phyloP scores from a whole-genome alignment of 169 alveolate species.

The Eimeria sp. region DNA sequence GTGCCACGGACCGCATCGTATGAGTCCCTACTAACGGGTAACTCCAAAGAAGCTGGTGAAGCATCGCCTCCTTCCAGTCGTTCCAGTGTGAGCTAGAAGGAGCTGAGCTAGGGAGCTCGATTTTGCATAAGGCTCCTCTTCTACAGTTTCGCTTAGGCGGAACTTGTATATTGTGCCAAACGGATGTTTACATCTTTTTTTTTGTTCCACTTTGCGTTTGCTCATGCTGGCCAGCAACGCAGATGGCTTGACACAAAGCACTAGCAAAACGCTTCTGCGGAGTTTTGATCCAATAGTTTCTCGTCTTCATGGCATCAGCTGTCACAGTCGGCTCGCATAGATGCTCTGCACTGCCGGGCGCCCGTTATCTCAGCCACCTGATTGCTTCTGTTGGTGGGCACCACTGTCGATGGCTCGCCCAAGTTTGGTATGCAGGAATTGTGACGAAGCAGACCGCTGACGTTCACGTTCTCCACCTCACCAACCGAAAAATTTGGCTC shows the following conservation, averaged over 20 bases:
- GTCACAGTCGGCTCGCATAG: background rate
- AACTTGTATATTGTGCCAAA: constrained; percentile 14
- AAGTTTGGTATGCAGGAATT: background rate
- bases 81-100: background rate
- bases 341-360: background rate
- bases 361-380: background rate
- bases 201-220: background rate
- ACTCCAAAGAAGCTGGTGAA: background rate
- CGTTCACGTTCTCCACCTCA: background rate
- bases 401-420: background rate
- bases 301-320: background rate
- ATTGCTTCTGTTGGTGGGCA: background rate
- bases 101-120: background rate
- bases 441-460: constrained; percentile 16
- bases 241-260: background rate
- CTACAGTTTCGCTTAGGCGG: background rate
- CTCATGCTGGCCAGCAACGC: constrained; percentile 2
- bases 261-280: background rate
- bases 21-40: constrained; percentile 4
- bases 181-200: constrained; percentile 21
- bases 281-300: constrained; percentile 1
- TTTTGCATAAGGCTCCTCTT: background rate
- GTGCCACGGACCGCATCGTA: background rate
- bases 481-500: background rate
- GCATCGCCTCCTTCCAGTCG: constrained; percentile 27